Base-by-base conservation (phyloP, 148 eudicot species). In the Cornus suecica region DNA sequence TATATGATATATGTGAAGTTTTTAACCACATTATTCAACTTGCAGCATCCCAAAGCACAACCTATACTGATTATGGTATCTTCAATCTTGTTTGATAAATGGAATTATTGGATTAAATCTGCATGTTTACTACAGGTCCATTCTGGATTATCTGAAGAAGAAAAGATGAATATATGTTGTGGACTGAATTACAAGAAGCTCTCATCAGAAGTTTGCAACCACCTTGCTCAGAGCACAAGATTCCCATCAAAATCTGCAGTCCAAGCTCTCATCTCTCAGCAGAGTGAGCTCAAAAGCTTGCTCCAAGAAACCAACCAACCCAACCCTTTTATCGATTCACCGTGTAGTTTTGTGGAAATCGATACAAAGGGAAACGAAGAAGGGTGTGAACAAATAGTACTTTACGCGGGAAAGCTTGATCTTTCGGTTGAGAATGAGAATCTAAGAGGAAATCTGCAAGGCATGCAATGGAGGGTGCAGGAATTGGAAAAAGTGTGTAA, bases 401-500 rank as follows among this genome's bases (percentile, higher is more conserved):
- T 84, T 8, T 85, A 85, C 73, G 84, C 91, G 1, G 86, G 87
- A 67, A 84, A 86, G 22, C 66, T 84, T 13, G 82, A 86, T 68
- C 65, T 81, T 34, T 63, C 84, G 29, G 7, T 68, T 15, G 94
- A 93, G 76, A 93, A 82, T 52, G 88, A 89, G 81, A 86, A 84
- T 75, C 85, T 91, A 24, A 82, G 72, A 69, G 82, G 82, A 68
- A 85, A 89, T 69, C 73, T 91, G 60, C 88, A 87, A 71, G 89
- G 92, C 29, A 91, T 91, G 98, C 94, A 89, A 42, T 81, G 87
- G 71, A 82, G 96, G 69, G 98, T 93, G 58, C 65, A 81, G 32
- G 91, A 93, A 79, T 76, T 93, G 82, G 98, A 91, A 79, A 87
- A 89, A 74, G 87, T 83, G 67, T 93, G 98, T 64, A 73, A 68